Base-by-base conservation (phyloP, 1,284 basidiomycete genomes). In the Kwoniella shivajii region DNA sequence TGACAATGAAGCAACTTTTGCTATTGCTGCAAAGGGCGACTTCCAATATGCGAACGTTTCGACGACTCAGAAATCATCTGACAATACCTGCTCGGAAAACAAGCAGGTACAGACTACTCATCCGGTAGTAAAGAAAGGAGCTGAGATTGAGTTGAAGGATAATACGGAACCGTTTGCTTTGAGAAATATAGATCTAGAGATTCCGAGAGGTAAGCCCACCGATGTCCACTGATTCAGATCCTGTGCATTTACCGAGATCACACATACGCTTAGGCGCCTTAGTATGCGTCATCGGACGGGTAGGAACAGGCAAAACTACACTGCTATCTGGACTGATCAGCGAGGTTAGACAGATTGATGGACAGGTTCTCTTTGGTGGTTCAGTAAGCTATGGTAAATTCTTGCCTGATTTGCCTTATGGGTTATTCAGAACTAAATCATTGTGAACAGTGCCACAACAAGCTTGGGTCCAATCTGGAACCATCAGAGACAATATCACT, bases 381-480 rank as follows among this genome's bases (percentile, higher is more conserved):
- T 75, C 79, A 0, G 80, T 88, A 3, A 85, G 87, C 0, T 90
- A 89, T 71, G 86, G 67, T 66, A 24, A 36, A 66, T 59, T n/a
- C n/a, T n/a, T n/a, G n/a, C n/a, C n/a, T n/a, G n/a, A n/a, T 36
- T 26, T 10, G 29, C 7, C 14, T 24, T 3, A n/a, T n/a, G n/a
- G n/a, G n/a, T n/a, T n/a, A n/a, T n/a, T n/a, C n/a, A n/a, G n/a
- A n/a, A n/a, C n/a, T 36, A 36, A 38, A 78, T 81, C 36, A 33
- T 18, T n/a, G n/a, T n/a, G n/a, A n/a, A n/a, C 36, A 67, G 65
- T 64, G 4, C 65, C 65, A 14, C 65, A 67, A 37, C 43, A 60
- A 3, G 63, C 89, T 0, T 92, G 89, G 87, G 86, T 90, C 57
- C 83, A 84, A 74, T 85, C 86, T 62, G 83, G 84, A 0, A 85